Evolutionary conservation across 139 green algal genomes (phyloP).

Genomic region (Coccomyxa sp.): DNA sequence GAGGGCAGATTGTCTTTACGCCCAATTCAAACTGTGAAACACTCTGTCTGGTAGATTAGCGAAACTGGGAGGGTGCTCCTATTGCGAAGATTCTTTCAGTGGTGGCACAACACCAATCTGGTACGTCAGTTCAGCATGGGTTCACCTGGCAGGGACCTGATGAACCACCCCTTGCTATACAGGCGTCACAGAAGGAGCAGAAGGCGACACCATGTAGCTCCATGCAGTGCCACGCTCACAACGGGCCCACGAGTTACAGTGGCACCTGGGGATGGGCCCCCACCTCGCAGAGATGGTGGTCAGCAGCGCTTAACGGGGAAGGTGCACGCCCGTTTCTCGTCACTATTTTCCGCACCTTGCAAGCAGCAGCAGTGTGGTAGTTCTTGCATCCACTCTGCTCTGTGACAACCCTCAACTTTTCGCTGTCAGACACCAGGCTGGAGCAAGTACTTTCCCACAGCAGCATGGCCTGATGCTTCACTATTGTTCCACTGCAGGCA

Average conservation of each 20-base stretch:
- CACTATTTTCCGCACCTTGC: too few relatives aligned
- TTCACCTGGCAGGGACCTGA: background rate
- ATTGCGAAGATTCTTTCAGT: background rate
- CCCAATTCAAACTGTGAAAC: too few relatives aligned
- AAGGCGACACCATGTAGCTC: background rate
- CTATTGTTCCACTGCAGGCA: background rate
- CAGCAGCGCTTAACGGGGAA: slow-evolving; percentile 1
- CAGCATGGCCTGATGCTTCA: background rate
- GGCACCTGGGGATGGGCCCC: background rate
- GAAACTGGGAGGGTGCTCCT: too few relatives aligned
- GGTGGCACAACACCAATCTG: background rate
- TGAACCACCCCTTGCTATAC: background rate
- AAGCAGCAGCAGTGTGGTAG: background rate
- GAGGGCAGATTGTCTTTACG: too few relatives aligned
- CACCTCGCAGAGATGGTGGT: background rate
- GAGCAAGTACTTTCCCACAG: background rate
- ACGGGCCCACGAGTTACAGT: background rate
- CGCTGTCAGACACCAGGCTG: background rate
- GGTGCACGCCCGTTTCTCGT: background rate
- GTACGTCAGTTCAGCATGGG: background rate
- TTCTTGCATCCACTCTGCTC: background rate
- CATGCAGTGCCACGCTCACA: background rate
- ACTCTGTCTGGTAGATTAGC: background rate
- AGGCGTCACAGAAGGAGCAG: background rate
- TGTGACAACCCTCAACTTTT: background rate